Base-by-base conservation (phyloP, 495 filamentous ascomycete species). In the Penicillium subrubescens region DNA sequence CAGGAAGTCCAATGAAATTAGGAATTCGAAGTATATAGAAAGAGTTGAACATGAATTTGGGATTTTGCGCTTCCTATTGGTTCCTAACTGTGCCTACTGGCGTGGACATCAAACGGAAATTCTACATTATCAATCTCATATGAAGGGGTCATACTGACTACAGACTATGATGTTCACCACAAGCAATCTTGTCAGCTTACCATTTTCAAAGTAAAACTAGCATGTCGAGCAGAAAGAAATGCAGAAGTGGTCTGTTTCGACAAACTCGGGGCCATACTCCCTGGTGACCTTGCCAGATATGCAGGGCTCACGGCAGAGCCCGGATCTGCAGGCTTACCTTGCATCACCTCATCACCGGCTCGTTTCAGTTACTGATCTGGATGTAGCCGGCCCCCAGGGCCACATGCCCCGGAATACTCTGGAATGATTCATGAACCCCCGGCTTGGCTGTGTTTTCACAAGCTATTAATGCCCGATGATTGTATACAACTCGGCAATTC, bases 1-100 rank as follows among this genome's bases (percentile, higher is more conserved):
- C 78, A 69, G 12, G 64, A 65, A 29, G 39, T 7, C 15, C 7
- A 2, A 2, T 43, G 25, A 15, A 21, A 52, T 23, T 11, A 19
- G 23, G 8, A 46, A 11, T 35, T 12, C 31, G 27, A 29, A 23
- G 19, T n/a, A 27, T 50, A 14, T 27, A 27, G 23, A 27, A 27
- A 17, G 21, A 27, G 2, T 2, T 14, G 21, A 12, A n/a, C 46
- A 50, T 50, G 25, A 31, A 27, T 17, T 6, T 25, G 48, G 15
- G 11, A 7, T 4, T 27, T 11, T 52, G 25, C 0, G 1, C n/a
- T 29, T 5, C 14, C 14, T 17, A 7, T 52, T 6, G 14, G 19
- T 25, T 48, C 21, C 19, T 48, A 25, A 19, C 19, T 52, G 15
- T 52, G 31, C 21, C 25, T n/a, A 31, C 14, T 5, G 27, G 12